phyloP scores from a whole-genome alignment of 1,139 yeast genomes.

The Debaryomyces singareniensis region DNA sequence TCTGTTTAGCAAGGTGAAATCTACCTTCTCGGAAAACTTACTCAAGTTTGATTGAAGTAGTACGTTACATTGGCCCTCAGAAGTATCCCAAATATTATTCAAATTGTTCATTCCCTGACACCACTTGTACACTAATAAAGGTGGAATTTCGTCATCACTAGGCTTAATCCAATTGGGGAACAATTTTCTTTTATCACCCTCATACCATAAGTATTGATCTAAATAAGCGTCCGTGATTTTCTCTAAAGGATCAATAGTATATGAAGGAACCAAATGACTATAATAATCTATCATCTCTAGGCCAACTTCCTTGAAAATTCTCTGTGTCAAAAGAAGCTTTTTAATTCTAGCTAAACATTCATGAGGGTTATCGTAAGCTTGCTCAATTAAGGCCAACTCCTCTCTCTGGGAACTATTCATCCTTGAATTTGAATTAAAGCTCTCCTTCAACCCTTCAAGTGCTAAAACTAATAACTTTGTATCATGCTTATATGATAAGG shows the following conservation, averaged over 20 bases:
- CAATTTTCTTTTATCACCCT: constrained; percentile 77
- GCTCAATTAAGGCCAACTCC: constrained; percentile 88
- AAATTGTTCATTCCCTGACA: constrained; percentile 88
- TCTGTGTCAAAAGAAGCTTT: constrained; percentile 74
- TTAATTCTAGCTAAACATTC: constrained; percentile 84
- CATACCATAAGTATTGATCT: constrained; percentile 95
- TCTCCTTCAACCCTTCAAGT: constrained; percentile 78
- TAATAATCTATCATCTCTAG: constrained; percentile 91
- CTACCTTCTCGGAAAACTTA: constrained; percentile 78
- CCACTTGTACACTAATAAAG: constrained; percentile 88
- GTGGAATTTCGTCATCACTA: constrained; percentile 90
- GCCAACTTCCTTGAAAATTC: constrained; percentile 87
- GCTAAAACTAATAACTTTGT: constrained; percentile 87
- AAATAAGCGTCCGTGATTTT: constrained; percentile 94
- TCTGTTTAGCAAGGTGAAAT: constrained; percentile 79
- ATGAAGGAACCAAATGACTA: constrained; percentile 78
- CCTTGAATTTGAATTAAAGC: constrained; percentile 76
- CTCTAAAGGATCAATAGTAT: constrained; percentile 84
- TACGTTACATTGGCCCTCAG: constrained; percentile 75
- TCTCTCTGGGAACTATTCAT: constrained; percentile 85
- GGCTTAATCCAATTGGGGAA: constrained; percentile 98
- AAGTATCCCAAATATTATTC: constrained; percentile 69
- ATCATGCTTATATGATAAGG: constrained; percentile 86
- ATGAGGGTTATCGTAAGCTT: constrained; percentile 95
- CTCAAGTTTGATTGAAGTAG: constrained; percentile 69